Base-by-base conservation (phyloP, 345 rosid species). In the Camelina hispida region DNA sequence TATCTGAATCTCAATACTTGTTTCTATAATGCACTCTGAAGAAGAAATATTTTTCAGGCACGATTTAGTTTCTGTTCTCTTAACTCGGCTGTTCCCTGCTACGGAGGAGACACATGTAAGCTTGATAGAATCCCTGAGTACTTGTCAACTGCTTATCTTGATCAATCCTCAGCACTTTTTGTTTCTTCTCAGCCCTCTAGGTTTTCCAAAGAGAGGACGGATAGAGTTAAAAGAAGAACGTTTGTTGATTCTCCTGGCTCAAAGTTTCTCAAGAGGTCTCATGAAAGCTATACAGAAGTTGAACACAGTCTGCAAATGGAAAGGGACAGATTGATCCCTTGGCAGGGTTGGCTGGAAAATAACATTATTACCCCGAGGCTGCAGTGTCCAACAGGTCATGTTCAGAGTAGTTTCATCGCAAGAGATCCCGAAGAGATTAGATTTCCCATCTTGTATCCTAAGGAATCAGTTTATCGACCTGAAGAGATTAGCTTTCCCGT, bases 31-130 rank as follows among this genome's bases (percentile, higher is more conserved):
- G 76, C 52, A 79, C 68, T 79, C 47, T 37, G 44, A 69, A 61
- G 43, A 47, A 58, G 25, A 56, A 68, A 56, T 30, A 53, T 40
- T 76, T 85, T 62, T 63, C 85, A 90, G 96, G 96, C 58, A 20
- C 40, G 85, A 83, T 71, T 37, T 90, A 63, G 81, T 86, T 76
- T 81, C 91, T 69, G 6, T 79, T 74, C 85, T 90, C 78, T 83
- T 90, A 38, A 70, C 82, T 55, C 83, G 86, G 83, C 77, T 84
- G 59, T 68, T 82, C 64, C 87, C 88, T 34, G 69, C 57, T 18
- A 77, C 64, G 50, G 72, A 72, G 20, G 81, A 82, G 71, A 83
- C 78, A 13, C 78, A 81, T 44, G 94, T 90, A 88, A 66, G 92
- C 66, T 71, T 67, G 40, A 66, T 67, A 42, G 20, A 50, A 44